Evolutionary conservation across 2,329 filamentous ascomycete genomes (phyloP), one percentile per base, ranked within the genome.

Genomic region (Bipolaris gigantea): DNA sequence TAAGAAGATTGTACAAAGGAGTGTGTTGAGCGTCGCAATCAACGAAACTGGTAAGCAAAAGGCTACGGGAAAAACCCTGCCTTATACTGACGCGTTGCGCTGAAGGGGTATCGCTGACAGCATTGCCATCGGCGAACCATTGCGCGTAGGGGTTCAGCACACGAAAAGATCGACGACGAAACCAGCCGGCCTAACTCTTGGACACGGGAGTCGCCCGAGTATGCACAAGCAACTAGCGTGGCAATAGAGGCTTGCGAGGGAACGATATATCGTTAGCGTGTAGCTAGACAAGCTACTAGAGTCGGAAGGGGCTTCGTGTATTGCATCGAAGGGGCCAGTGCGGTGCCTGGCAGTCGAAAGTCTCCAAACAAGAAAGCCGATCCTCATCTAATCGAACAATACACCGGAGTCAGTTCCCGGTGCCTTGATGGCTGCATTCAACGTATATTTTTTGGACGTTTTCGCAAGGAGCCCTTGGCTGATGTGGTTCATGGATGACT

Each of bases 161-260:
- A 46, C 23, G n/a, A 5, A 33, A 46, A 18, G 43, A 46, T 46
- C 43, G 43, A 36, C 43, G 16, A 21, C 41, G 16, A 27, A 27
- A 46, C 21, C 43, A 44, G 21, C 27, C 34, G 40, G 38, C 39
- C 40, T 30, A 34, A 41, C 36, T 41, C 47, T 50, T 54, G 21
- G 18, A 54, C 33, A 49, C 35, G 47, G 51, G 47, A 54, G 34
- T 45, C 36, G 47, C 43, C 30, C 51, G 39, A 50, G 30, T 47
- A 41, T 54, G 40, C 34, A 33, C 41, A 30, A 54, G 25, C 35
- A 27, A 23, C 42, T 39, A 50, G 32, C 40, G 43, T 45, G 41
- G 21, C 35, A 39, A 41, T 38, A 27, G 46, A 34, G 21, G 49
- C 23, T 48, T 50, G 47, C 34, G 34, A 45, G 19, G 27, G 32